Base-by-base conservation (phyloP, 352 stramenopile species). In the Thalassiosira ordinaria region DNA sequence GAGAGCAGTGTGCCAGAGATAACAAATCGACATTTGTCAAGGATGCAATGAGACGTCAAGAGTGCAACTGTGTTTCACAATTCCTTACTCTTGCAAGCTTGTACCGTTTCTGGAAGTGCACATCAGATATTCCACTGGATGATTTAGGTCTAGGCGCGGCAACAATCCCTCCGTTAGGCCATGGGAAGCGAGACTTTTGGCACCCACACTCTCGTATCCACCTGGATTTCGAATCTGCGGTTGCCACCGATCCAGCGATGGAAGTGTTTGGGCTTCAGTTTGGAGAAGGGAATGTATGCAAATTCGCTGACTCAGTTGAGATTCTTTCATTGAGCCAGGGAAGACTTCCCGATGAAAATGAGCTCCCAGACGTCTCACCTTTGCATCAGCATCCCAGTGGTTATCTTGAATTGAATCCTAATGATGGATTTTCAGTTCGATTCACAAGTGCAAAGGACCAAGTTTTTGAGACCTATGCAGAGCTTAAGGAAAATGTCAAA, bases 61-160 rank as follows among this genome's bases (percentile, higher is more conserved):
- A 98, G 22, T 99, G 97, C 80, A 86, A 98, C 78, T 99, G 97
- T 70, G 68, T 93, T 7, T 77, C 73, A 6, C 93, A 98, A 76
- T 92, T 96, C n/a, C 91, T 96, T 46, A 84, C 96, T 18, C 91
- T 98, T 20, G 89, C 90, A 22, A 91, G 91, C 3, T 90, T 98
- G 1, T 98, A 96, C 78, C 91, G 96, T 29, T 87, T 98, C 16
- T 99, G 96, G 96, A 96, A 96, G 74, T 99, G 96, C 66, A 97
- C 95, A 2, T 83, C 86, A 3, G 35, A 79, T 0, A 80, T 88
- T 2, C 92, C 86, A 0, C 52, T 95, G 0, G 86, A 93, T 29
- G 81, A 94, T 78, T 59, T 95, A 37, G 87, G 89, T 26, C 67
- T 95, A 22, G 90, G 69, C 26, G 69, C 84, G 41, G 53, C 89